These are phyloP conservation scores for Candida ponderosae DNA, from an alignment of 805 yeast genomes.

Conservation along the genomic window DNA sequence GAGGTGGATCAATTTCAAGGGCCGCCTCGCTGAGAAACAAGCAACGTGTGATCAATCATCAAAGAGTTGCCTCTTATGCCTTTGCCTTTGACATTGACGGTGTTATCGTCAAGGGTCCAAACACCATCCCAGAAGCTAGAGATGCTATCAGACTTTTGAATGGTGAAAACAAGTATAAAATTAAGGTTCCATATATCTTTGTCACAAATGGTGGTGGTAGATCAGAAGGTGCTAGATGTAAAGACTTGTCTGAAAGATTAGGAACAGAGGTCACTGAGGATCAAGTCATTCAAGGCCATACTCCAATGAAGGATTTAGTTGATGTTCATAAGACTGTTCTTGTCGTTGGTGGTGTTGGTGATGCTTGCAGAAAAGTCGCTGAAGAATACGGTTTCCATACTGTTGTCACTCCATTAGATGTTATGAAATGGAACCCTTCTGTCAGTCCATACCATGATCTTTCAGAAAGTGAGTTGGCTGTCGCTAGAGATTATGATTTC, in stretches of 20 bases:
- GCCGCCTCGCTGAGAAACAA: slow-evolving; percentile 34
- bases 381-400: slow-evolving; percentile 76
- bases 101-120: slow-evolving; percentile 78
- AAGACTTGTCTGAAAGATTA: slow-evolving; percentile 58
- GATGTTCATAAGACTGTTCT: slow-evolving; percentile 62
- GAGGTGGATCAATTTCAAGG: slow-evolving; percentile 18
- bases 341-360: slow-evolving; percentile 87
- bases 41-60: slow-evolving; percentile 55
- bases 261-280: slow-evolving; percentile 55
- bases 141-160: slow-evolving; percentile 66
- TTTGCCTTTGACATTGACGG: slow-evolving; percentile 94
- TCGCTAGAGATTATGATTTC: slow-evolving; percentile 54
- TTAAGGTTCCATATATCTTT: slow-evolving; percentile 74
- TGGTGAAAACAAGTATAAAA: slow-evolving; percentile 70
- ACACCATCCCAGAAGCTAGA: slow-evolving; percentile 73
- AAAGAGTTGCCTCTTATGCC: slow-evolving; percentile 72
- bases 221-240: slow-evolving; percentile 67
- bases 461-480: slow-evolving; percentile 59
- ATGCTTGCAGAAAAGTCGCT: slow-evolving; percentile 77
- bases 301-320: slow-evolving; percentile 84
- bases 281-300: slow-evolving; percentile 88
- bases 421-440: slow-evolving; percentile 80
- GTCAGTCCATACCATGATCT: slow-evolving; percentile 78
- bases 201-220: slow-evolving; percentile 93
- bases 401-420: slow-evolving; percentile 75